Base-by-base conservation (phyloP, 2,329 filamentous ascomycete species). In the Fusarium graminum region DNA sequence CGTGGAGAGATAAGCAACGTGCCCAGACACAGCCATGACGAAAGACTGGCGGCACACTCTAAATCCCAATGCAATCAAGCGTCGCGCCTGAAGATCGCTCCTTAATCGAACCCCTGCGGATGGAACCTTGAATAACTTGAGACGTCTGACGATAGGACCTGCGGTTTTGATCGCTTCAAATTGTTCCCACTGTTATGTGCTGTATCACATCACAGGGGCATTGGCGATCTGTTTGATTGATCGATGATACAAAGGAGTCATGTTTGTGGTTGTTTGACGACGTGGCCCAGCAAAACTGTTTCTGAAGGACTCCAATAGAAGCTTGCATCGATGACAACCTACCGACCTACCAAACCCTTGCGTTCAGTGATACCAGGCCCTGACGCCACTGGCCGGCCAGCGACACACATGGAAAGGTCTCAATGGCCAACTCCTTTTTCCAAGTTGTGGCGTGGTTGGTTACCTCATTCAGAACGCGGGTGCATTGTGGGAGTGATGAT, bases 11-110 rank as follows among this genome's bases (percentile, higher is more conserved):
- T 14, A 34, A 28, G 32, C 59, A 70, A 70, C 67, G 67, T 69
- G 67, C 67, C 52, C 44, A n/a, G 34, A 57, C 40, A 34, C n/a
- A 39, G 52, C 52, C 45, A 70, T 65, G 67, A 68, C 67, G 63
- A 65, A 61, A 63, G 52, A 56, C 53, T 56, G 52, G 52, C 50
- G 67, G 67, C 67, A 67, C 52, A 58, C 46, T 34, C 32, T n/a
- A 34, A 34, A 34, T 34, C 32, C 53, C 44, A 53, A 67, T 25
- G 40, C 47, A 54, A 46, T 63, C 34, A 53, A 52, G 64, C 50
- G 65, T 57, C 52, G 47, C 42, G 41, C 49, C 40, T 26, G 40
- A 52, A 30, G 47, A 66, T 63, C 57, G 46, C 34, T 52, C 26
- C 45, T 41, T 54, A 43, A 43, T 36, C n/a, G 25, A 52, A 52